Evolutionary conservation across 2,329 filamentous ascomycete species (phyloP).

Genomic region (Dichotomopilus funicola): DNA sequence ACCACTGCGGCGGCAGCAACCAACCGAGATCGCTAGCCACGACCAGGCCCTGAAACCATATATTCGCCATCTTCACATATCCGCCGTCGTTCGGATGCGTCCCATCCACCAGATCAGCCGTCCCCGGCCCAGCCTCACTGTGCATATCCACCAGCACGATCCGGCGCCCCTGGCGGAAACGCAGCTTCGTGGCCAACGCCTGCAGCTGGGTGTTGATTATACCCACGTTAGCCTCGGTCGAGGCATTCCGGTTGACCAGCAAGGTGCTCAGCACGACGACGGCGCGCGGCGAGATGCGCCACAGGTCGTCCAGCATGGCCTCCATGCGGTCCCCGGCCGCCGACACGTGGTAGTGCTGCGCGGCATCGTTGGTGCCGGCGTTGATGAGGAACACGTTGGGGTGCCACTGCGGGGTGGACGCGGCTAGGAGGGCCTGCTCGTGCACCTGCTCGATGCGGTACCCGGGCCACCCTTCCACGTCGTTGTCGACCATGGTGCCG

Average conservation of each 20-base stretch:
- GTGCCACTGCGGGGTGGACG: conserved; percentile 25
- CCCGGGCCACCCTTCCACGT: conserved; percentile 41
- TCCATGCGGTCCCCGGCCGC: conserved; percentile 30
- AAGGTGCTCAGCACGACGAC: conserved; percentile 36
- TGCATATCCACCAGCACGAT: conserved; percentile 39
- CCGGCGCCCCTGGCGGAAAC: conserved; percentile 24
- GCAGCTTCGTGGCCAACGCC: conserved; percentile 25
- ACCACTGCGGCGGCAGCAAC: conserved; percentile 28
- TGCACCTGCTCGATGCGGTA: conserved; percentile 35
- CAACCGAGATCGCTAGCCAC: conserved; percentile 24
- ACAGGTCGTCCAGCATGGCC: conserved; percentile 32
- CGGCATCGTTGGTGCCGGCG: conserved; percentile 39
- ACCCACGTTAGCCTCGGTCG: conserved; percentile 25
- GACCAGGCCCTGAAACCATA: conserved; percentile 31
- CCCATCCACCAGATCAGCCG: conserved; percentile 32
- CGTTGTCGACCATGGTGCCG: conserved; percentile 36
- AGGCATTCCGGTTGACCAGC: conserved; percentile 22
- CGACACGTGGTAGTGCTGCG: conserved; percentile 28
- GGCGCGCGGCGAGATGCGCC: conserved; percentile 25
- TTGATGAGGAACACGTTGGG: conserved; percentile 39
- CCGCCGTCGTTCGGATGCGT: conserved; percentile 36
- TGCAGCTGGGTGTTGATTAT: conserved; percentile 32
- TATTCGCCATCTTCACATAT: conserved; percentile 37
- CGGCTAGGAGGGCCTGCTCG: conserved; percentile 3
- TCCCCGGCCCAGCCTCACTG: conserved; percentile 25